phyloP scores from a whole-genome alignment of 1,284 basidiomycete genomes.

The Malassezia nana region DNA sequence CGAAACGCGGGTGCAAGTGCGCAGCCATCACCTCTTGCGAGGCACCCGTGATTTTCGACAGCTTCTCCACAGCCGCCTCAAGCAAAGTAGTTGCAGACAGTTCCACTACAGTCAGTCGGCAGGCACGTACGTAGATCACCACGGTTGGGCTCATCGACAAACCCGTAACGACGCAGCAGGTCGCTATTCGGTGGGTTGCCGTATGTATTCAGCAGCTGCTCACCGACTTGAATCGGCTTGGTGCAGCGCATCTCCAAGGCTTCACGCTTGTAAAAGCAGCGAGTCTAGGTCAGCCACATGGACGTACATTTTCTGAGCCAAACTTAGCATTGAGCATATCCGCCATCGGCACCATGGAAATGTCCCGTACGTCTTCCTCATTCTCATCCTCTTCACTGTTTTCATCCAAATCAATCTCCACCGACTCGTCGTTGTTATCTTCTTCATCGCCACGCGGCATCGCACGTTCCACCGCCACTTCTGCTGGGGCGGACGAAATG shows the following conservation, averaged over 20 bases:
- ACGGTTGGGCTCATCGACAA: constrained; percentile 81
- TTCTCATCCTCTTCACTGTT: constrained; percentile 24
- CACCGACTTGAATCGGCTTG: constrained; percentile 62
- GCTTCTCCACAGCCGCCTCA: constrained; percentile 32
- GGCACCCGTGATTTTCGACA: background rate
- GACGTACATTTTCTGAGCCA: constrained; percentile 53
- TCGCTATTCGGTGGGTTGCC: constrained; percentile 90
- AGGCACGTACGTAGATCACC: constrained; percentile 56
- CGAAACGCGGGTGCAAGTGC: constrained; percentile 23
- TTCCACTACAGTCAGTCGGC: constrained; percentile 54
- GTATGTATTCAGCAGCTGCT: constrained; percentile 91
- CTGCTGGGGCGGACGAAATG: constrained; percentile 6
- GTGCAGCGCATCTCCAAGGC: constrained; percentile 72
- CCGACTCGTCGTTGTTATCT: constrained; percentile 33
- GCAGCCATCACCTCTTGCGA: constrained; percentile 9
- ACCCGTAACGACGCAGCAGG: constrained; percentile 81
- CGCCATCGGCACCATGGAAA: constrained; percentile 92
- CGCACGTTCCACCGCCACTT: constrained; percentile 12
- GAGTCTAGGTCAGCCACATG: constrained; percentile 55
- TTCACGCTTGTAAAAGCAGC: constrained; percentile 67
- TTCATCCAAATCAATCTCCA: constrained; percentile 29
- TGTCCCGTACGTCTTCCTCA: constrained; percentile 54
- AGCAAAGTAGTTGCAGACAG: constrained; percentile 70
- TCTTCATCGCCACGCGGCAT: background rate
- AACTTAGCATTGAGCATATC: constrained; percentile 59